Evolutionary conservation across 192 early-diverging fungal genomes (phyloP).

Genomic region (Hyaloraphidium curvatum): DNA sequence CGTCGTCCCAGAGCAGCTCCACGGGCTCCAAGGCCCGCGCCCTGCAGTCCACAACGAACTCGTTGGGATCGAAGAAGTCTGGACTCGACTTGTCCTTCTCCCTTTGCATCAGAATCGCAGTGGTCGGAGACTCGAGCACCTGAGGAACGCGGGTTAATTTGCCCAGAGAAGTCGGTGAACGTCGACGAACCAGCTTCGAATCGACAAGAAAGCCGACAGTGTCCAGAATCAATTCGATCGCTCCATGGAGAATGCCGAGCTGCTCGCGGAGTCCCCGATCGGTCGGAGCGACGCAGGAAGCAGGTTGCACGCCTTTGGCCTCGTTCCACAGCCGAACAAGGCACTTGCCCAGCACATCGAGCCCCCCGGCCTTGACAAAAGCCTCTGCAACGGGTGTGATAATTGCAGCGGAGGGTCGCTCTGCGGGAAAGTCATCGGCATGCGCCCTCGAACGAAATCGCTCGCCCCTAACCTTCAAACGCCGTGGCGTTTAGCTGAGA

Average conservation of each 20-base stretch:
- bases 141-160: background rate
- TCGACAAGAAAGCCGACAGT: background rate
- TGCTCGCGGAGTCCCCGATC: background rate
- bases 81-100: slow-evolving; percentile 31
- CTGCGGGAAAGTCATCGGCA: too few species aligned
- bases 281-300: background rate
- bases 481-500: too few species aligned
- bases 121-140: slow-evolving; percentile 47
- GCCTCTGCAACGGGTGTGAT: background rate
- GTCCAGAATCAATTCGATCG: background rate
- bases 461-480: too few species aligned
- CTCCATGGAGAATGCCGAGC: background rate
- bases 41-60: slow-evolving; percentile 32
- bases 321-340: background rate
- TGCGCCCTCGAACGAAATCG: too few species aligned
- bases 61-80: slow-evolving; percentile 50
- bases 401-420: too few species aligned
- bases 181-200: background rate
- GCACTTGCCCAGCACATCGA: background rate
- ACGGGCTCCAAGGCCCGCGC: background rate
- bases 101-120: slow-evolving; percentile 22
- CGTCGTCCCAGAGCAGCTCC: background rate
- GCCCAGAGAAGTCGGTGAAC: background rate
- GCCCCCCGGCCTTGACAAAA: background rate
- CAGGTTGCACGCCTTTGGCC: background rate